A percentile compares a stretch with the other conserved stretches of the same genome.
phyloP scores from a whole-genome alignment of 2,329 filamentous ascomycete genomes.

The Tolypocladium endophyticum region DNA sequence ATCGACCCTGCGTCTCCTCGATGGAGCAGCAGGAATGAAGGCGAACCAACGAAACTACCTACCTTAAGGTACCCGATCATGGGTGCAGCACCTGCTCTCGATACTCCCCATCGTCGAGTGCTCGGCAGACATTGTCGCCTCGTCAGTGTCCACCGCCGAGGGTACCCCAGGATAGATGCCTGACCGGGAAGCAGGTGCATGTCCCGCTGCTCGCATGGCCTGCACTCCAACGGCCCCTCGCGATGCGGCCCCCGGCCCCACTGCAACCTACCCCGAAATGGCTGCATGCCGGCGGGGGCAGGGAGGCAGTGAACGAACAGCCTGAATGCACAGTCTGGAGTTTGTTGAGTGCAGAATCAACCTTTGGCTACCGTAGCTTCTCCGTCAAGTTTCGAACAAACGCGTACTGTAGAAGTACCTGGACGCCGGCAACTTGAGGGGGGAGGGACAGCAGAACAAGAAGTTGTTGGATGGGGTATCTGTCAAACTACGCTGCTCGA shows the following conservation, averaged over 20 bases:
- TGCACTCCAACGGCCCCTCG: background rate
- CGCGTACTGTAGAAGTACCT: background rate
- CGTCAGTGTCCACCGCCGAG: background rate
- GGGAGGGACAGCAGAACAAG: background rate
- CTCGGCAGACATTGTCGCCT: background rate
- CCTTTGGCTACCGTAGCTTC: background rate
- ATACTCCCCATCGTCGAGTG: too few relatives aligned
- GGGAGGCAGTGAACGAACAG: background rate
- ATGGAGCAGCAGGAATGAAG: background rate
- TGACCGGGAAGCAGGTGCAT: background rate
- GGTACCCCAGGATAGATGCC: background rate
- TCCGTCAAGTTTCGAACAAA: background rate
- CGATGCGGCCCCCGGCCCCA: background rate
- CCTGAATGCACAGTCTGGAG: background rate
- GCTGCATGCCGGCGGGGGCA: background rate
- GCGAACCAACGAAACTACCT: background rate
- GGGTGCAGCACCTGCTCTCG: background rate
- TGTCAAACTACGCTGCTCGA: background rate
- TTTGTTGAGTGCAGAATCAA: background rate
- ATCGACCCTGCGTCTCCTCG: background rate
- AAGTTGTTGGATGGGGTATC: background rate
- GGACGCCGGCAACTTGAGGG: background rate
- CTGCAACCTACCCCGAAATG: background rate
- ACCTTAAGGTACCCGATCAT: background rate
- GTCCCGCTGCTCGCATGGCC: background rate